Percentiles rank a stretch among this genome's conserved stretches.
These are phyloP conservation scores for Populus tremula DNA, from an alignment of 345 rosid genomes.

Conservation along the genomic window DNA sequence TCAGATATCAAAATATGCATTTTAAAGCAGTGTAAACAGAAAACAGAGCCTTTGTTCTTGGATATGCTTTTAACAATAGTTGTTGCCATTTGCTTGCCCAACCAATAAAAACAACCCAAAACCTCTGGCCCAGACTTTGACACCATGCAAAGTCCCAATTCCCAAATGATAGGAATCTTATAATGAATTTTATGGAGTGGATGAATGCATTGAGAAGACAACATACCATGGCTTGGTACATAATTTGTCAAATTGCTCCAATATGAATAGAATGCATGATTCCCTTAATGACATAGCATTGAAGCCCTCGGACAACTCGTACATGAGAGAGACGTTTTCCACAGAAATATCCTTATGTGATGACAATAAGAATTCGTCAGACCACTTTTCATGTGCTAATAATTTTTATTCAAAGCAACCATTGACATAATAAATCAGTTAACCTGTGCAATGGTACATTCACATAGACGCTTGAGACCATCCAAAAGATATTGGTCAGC, in stretches of 20 bases:
- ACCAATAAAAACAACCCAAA: background rate
- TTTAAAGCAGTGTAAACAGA: background rate
- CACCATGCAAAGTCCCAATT: background rate
- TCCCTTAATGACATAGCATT: constrained; percentile 55
- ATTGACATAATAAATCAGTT: background rate
- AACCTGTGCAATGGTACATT: constrained; percentile 68
- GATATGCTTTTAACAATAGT: background rate
- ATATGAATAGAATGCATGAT: constrained; percentile 60
- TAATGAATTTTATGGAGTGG: background rate
- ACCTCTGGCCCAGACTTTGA: background rate
- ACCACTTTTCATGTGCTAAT: background rate
- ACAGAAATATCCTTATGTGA: constrained; percentile 46
- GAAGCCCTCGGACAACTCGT: constrained; percentile 62
- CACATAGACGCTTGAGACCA: constrained; percentile 71
- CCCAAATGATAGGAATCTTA: background rate
- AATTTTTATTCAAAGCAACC: background rate
- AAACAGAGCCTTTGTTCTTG: background rate
- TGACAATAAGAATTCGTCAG: constrained; percentile 4
- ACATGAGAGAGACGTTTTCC: constrained; percentile 57
- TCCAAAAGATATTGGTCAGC: constrained; percentile 80
- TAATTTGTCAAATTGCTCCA: constrained; percentile 51
- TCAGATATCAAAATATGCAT: background rate
- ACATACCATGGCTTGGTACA: constrained; percentile 58
- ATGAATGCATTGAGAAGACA: background rate
- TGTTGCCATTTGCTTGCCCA: background rate